Conservation (phyloP, 768 basidiomycete genomes). For the Galerina sulciceps region DNA sequence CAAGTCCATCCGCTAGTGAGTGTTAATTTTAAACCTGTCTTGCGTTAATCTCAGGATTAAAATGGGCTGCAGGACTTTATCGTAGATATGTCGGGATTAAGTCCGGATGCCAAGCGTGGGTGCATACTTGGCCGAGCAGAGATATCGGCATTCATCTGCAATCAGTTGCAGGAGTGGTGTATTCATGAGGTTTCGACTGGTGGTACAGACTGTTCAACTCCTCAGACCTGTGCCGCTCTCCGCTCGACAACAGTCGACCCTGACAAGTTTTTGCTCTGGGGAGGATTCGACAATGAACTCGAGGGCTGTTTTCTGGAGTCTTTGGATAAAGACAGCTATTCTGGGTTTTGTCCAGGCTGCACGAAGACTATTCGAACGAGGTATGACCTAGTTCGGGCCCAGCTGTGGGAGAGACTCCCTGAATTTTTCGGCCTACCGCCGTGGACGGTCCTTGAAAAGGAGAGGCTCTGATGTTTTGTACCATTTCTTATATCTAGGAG, state of each 20-base stretch:
- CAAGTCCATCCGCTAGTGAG: neutral
- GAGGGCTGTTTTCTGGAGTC: neutral
- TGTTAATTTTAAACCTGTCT: neutral
- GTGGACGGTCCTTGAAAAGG: conserved; percentile 17
- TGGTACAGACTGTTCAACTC: neutral
- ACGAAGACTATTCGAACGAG: neutral
- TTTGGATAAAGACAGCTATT: neutral
- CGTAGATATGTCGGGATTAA: neutral
- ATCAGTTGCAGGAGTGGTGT: neutral
- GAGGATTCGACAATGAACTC: neutral
- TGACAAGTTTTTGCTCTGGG: neutral
- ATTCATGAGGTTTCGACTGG: neutral
- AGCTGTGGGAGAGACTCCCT: conserved; percentile 18
- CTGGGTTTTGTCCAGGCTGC: neutral
- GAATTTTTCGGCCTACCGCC: conserved; percentile 11
- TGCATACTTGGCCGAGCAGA: neutral
- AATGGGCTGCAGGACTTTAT: neutral
- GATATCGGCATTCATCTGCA: neutral
- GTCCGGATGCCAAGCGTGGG: neutral
- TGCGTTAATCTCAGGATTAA: neutral
- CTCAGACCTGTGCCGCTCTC: neutral
- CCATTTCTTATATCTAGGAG: too few species aligned
- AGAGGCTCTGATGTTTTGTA: too few species aligned
- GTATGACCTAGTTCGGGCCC: neutral
- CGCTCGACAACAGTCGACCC: neutral